Evolutionary conservation across 164 flowering plant genomes (phyloP).

Genomic region (Santalum album): DNA sequence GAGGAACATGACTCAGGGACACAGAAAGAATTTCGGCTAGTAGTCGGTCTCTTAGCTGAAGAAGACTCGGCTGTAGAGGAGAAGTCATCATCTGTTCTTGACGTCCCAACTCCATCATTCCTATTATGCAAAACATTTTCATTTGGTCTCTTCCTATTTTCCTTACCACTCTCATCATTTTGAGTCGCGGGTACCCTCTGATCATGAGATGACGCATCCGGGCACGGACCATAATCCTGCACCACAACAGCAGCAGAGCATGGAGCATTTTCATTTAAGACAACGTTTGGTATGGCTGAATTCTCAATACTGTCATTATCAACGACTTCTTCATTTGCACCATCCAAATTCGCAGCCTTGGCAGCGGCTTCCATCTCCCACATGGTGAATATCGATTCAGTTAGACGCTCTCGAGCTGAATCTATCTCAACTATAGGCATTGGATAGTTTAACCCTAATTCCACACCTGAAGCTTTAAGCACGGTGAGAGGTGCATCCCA

Average conservation of each 20-base stretch:
- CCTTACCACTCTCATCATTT: conserved; percentile 17
- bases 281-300: conserved; percentile 17
- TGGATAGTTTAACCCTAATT: conserved; percentile 81
- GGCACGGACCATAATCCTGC: conserved; percentile 22
- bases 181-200: conserved; percentile 74
- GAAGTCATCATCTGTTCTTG: conserved; percentile 47
- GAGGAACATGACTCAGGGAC: conserved; percentile 42
- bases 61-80: conserved; percentile 88
- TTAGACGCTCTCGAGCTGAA: conserved; percentile 50
- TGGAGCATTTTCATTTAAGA: conserved; percentile 20
- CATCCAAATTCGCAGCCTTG: conserved; percentile 28
- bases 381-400: conserved; percentile 51
- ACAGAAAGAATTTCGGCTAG: conserved; percentile 30
- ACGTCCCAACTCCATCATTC: conserved; percentile 15
- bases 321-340: conserved; percentile 52
- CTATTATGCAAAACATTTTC: conserved; percentile 10
- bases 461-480: conserved; percentile 80
- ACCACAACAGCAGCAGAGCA: conserved; percentile 25
- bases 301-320: conserved; percentile 34
- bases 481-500: conserved; percentile 77
- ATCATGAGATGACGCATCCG: conserved; percentile 51
- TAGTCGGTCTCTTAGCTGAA: conserved; percentile 38
- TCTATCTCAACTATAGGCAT: conserved; percentile 75
- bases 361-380: conserved; percentile 52
- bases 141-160: conserved; percentile 32